A percentile compares a stretch with the other conserved stretches of the same genome.
Conservation (phyloP, 345 rosid genomes). For the Gossypium herbaceum region DNA sequence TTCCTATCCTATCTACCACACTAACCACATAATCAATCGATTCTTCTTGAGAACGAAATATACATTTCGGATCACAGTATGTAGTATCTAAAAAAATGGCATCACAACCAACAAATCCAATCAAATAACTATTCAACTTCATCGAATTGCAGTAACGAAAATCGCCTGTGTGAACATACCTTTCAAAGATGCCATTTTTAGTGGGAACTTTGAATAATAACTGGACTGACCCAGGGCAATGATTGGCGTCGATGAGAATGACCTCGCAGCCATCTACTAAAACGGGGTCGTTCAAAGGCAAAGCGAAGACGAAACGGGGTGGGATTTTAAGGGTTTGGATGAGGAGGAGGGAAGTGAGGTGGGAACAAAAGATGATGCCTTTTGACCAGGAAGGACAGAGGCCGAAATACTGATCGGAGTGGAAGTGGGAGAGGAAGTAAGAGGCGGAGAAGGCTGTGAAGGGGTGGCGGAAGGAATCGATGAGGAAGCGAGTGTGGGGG, state of each 20-base stretch:
- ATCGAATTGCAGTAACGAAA: conserved; percentile 57
- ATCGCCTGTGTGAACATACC: conserved; percentile 85
- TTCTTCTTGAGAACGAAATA: conserved; percentile 72
- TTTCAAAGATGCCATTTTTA: conserved; percentile 28
- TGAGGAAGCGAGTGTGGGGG: conserved; percentile 70
- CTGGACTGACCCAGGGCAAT: conserved; percentile 89
- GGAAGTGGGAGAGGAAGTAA: conserved; percentile 92
- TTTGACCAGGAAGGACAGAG: conserved; percentile 65
- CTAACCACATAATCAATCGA: conserved; percentile 58
- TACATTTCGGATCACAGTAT: conserved; percentile 73
- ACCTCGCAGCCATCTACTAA: conserved; percentile 64
- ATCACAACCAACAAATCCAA: conserved; percentile 60
- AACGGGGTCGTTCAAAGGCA: conserved; percentile 39
- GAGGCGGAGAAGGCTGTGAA: conserved; percentile 41
- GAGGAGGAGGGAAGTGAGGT: conserved; percentile 56
- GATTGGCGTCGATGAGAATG: conserved; percentile 71
- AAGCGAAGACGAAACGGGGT: conserved; percentile 41
- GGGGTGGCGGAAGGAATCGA: conserved; percentile 70
- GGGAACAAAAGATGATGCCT: conserved; percentile 78
- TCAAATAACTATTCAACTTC: conserved; percentile 42
- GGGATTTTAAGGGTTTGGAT: conserved; percentile 48
- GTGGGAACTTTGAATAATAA: conserved; percentile 57
- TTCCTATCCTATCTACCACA: conserved; percentile 47
- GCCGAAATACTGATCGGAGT: conserved; percentile 83
- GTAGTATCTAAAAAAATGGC: conserved; percentile 72